These are phyloP conservation scores for Globisporangium acanthophoron DNA, from an alignment of 352 stramenopile species.

Conservation along the genomic window DNA sequence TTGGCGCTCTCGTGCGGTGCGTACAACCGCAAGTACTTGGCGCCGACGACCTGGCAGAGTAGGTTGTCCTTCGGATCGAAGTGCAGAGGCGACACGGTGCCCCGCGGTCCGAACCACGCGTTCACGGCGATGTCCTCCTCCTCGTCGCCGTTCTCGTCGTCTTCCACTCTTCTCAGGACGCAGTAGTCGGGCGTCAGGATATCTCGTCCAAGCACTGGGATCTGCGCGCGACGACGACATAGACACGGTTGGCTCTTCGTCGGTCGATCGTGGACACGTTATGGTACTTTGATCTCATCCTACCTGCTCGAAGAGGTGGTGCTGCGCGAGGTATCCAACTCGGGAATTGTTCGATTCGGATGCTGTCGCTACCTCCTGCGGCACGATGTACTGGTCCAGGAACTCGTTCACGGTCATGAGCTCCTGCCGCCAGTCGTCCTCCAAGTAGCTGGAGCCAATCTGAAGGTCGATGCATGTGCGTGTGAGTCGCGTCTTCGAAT, in stretches of 20 bases:
- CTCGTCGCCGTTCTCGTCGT: slow-evolving; percentile 32
- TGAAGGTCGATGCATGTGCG: slow-evolving; percentile 11
- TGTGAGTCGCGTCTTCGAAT: background rate
- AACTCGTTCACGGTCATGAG: slow-evolving; percentile 83
- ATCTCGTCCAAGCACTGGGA: slow-evolving; percentile 67
- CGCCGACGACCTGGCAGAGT: slow-evolving; percentile 80
- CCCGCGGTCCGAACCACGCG: slow-evolving; percentile 79
- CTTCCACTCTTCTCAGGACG: slow-evolving; percentile 35
- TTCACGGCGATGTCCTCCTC: slow-evolving; percentile 78
- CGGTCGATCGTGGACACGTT: background rate
- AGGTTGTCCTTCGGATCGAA: slow-evolving; percentile 90
- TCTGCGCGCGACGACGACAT: slow-evolving; percentile 29
- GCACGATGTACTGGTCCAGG: slow-evolving; percentile 52
- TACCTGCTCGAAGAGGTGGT: slow-evolving; percentile 89
- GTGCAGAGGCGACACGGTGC: slow-evolving; percentile 84
- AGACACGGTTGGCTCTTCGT: background rate
- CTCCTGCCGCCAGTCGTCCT: slow-evolving; percentile 72
- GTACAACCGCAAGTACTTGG: slow-evolving; percentile 84
- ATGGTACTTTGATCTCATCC: background rate
- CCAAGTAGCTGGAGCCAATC: slow-evolving; percentile 75
- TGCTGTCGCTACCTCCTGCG: background rate
- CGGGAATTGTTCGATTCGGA: background rate
- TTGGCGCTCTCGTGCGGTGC: slow-evolving; percentile 54
- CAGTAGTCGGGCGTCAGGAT: slow-evolving; percentile 90
- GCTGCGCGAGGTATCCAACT: slow-evolving; percentile 82